A percentile compares a stretch with the other conserved stretches of the same genome.
These are phyloP conservation scores for Solanum chiquidenum DNA, from an alignment of 257 asterid genomes.

Conservation along the genomic window DNA sequence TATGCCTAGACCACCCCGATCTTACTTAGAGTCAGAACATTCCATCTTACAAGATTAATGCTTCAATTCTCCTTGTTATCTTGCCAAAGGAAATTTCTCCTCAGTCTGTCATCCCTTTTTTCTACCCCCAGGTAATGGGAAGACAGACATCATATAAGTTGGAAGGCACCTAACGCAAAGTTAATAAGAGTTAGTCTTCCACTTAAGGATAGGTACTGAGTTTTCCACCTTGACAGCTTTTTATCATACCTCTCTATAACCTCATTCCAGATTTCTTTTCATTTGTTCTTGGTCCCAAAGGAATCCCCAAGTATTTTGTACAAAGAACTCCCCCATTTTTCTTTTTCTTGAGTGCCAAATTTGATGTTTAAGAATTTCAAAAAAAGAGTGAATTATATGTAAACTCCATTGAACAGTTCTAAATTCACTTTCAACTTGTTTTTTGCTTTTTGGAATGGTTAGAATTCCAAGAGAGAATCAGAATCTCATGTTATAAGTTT, in stretches of 20 bases:
- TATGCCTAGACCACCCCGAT: background rate
- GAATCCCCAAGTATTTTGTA: background rate
- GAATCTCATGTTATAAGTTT: background rate
- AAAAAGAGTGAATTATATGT: background rate
- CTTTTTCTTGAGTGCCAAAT: background rate
- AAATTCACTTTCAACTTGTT: background rate
- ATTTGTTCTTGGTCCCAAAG: background rate
- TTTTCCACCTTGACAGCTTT: background rate
- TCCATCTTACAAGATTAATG: background rate
- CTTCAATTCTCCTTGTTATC: background rate
- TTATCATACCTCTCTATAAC: background rate
- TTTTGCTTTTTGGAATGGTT: background rate
- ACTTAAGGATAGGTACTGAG: background rate
- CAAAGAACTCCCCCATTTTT: background rate
- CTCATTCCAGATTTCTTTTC: background rate
- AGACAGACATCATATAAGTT: background rate
- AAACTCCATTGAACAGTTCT: background rate
- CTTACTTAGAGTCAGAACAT: background rate
- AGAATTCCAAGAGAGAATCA: background rate
- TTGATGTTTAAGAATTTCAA: background rate
- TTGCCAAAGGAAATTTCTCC: background rate
- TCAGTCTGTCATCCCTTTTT: background rate
- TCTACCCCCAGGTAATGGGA: background rate
- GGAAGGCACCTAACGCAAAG: background rate
- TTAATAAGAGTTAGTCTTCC: background rate